phyloP scores from a whole-genome alignment of 1,284 basidiomycete genomes.

The Moniliophthora roreri region DNA sequence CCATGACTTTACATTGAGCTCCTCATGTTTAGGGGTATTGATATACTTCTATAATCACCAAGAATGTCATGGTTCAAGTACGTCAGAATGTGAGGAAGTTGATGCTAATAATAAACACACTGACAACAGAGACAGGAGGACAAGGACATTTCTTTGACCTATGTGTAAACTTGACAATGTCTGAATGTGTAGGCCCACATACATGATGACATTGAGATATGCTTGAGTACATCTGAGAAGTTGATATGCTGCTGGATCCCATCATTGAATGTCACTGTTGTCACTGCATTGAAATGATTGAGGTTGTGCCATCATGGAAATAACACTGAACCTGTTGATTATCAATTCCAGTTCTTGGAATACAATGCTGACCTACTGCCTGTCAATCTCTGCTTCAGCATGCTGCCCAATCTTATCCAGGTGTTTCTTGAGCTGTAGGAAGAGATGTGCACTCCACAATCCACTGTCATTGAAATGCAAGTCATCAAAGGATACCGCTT shows the following conservation, averaged over 20 bases:
- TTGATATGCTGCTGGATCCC: slow-evolving; percentile 17
- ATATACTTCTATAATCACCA: not conserved
- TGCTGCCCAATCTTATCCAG: slow-evolving; percentile 3
- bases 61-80: too few relatives aligned
- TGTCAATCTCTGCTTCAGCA: slow-evolving; percentile 10
- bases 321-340: slow-evolving; percentile 19
- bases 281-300: slow-evolving; percentile 34
- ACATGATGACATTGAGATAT: slow-evolving; percentile 11
- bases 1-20: slow-evolving; percentile 20
- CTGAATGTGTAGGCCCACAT: slow-evolving; percentile 5
- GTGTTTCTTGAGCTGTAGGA: slow-evolving; percentile 10
- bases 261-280: slow-evolving; percentile 32
- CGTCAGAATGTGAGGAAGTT: too few relatives aligned
- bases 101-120: too few relatives aligned
- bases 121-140: not conserved
- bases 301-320: slow-evolving; percentile 35
- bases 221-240: slow-evolving; percentile 5
- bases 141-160: not conserved
- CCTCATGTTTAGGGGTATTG: not conserved
- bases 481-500: slow-evolving; percentile 16
- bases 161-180: not conserved
- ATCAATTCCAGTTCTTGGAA: not conserved
- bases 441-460: slow-evolving; percentile 18
- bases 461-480: slow-evolving; percentile 18
- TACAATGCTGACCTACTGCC: slow-evolving; percentile 7